Base-by-base conservation (phyloP, 768 basidiomycete genomes). In the Sarcodon sp. region DNA sequence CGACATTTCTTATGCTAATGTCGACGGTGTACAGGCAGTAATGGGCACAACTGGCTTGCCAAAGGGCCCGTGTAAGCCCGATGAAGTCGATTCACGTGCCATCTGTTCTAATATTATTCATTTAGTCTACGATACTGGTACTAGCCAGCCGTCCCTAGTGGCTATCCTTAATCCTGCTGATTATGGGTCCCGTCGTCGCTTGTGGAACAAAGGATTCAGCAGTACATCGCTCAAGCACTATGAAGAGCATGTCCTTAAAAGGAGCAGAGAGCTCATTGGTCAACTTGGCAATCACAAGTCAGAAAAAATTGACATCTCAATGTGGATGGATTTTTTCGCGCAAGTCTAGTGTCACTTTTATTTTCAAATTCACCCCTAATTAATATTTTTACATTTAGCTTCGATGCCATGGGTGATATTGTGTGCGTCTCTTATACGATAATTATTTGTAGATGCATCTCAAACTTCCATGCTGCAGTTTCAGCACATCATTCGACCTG, bases 341-440 rank as follows among this genome's bases (percentile, higher is more conserved):
- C 67, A 56, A 54, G 64, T 33, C 15, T 39, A 16, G 12, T 3
- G 32, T 45, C 16, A 37, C 1, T 13, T 7, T 3, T 11, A 12
- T 47, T 39, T 47, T 37, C 43, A 15, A 10, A 15, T 15, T 9
- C 3, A 4, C 12, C 33, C 47, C 39, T 35, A 45, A 51, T 45
- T 18, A 13, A 41, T 27, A 13, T 6, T 39, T 27, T 16, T 41
- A 32, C 15, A 41, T 47, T n/a, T 35, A 72, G 70, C 27, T 69
- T 66, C 48, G 71, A 72, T 51, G 66, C 72, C 49, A 73, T 72
- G 70, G 67, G 70, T 45, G 70, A 71, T 50, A 66, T 73, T 64
- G 64, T 64, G 70, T 71, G 59, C 61, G 59, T 58, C 7, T 13
- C n/a, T 34, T 27, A 2, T 13, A 4, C 21, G 21, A 27, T 27